Conservation (phyloP, 768 basidiomycete genomes). For the Ramaria sp. region DNA sequence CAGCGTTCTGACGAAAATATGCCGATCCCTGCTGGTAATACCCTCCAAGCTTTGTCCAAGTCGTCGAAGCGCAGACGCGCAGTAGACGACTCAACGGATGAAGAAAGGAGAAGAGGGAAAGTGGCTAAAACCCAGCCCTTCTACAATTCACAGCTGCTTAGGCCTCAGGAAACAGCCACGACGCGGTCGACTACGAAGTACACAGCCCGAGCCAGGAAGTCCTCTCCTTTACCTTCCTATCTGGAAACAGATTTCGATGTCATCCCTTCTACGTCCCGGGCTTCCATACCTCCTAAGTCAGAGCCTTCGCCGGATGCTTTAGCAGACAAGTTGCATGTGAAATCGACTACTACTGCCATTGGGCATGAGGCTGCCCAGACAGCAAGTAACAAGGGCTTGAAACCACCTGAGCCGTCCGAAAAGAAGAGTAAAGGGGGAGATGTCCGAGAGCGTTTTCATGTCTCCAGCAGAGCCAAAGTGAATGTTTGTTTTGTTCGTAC, state of each 20-base stretch:
- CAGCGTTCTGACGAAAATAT: no score
- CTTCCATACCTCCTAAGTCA: background rate
- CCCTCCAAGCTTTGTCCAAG: background rate
- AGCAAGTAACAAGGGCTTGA: no score
- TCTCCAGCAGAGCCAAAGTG: no score
- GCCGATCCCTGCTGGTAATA: no score
- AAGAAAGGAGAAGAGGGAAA: background rate
- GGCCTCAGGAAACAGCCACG: background rate
- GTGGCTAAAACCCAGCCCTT: background rate
- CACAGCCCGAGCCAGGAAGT: background rate
- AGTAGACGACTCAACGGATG: background rate
- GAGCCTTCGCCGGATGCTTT: no score
- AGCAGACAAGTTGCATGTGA: no score
- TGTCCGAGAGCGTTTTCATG: no score
- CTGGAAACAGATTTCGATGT: background rate
- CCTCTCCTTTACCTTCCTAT: background rate
- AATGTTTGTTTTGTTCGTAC: no score
- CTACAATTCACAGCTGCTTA: background rate
- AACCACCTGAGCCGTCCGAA: no score
- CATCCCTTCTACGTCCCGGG: background rate
- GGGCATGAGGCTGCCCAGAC: no score
- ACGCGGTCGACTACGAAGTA: conserved; percentile 1
- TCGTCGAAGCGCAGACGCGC: background rate
- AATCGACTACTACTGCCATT: no score
- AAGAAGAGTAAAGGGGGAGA: no score